phyloP scores from a whole-genome alignment of 2,329 filamentous ascomycete species.

The Xylariomycetidae sp. region DNA sequence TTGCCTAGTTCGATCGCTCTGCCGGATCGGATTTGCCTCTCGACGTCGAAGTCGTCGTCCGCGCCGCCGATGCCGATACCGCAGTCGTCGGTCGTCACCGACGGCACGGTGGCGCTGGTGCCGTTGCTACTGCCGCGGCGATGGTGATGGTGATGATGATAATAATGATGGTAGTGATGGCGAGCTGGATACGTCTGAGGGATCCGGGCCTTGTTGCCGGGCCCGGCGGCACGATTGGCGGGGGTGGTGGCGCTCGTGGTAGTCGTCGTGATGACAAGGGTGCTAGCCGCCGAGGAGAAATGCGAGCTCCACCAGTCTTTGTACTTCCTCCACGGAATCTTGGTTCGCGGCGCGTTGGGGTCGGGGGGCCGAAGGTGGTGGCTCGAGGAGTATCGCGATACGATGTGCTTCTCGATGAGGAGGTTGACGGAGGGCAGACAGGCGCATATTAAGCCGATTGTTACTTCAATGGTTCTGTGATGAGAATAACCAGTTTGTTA shows the following conservation, averaged over 20 bases:
- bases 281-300: background rate
- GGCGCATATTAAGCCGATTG: conserved; percentile 23
- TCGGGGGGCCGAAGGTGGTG: too few relatives aligned
- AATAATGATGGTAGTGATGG: too few relatives aligned
- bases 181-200: too few relatives aligned
- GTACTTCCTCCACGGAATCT: background rate
- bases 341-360: conserved; percentile 2
- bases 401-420: conserved; percentile 7
- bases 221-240: too few relatives aligned
- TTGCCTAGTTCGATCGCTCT: background rate
- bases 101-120: too few relatives aligned
- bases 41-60: conserved; percentile 5
- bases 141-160: too few relatives aligned
- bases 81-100: background rate
- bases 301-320: background rate
- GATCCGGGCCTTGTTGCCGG: too few relatives aligned
- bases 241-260: background rate
- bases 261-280: background rate
- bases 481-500: background rate
- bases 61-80: too few relatives aligned
- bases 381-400: too few relatives aligned
- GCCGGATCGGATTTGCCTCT: conserved; percentile 5
- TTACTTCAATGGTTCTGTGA: conserved; percentile 15
- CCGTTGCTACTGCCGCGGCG: too few relatives aligned
- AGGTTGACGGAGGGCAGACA: conserved; percentile 21